phyloP scores from a whole-genome alignment of 805 yeast genomes.

The Candida coleopterorum region DNA sequence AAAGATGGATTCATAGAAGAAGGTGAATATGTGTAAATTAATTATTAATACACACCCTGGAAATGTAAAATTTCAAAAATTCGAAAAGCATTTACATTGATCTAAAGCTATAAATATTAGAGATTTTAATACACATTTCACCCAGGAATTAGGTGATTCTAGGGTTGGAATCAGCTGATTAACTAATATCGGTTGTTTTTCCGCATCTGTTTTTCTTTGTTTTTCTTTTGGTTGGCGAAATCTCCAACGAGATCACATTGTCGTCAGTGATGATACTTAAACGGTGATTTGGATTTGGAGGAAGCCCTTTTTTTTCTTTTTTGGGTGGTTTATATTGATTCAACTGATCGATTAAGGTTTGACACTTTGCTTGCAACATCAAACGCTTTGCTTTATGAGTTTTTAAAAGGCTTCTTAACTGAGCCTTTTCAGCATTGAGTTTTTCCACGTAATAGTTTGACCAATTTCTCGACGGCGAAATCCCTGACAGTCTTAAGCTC shows the following conservation, averaged over 20 bases:
- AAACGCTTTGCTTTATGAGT: background rate
- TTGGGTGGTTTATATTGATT: too few relatives aligned
- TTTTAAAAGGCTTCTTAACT: background rate
- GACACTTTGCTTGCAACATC: background rate
- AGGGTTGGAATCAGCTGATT: background rate
- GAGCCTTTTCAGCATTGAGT: background rate
- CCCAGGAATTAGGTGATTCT: background rate
- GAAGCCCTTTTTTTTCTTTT: background rate
- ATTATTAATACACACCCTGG: too few relatives aligned
- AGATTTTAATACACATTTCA: background rate
- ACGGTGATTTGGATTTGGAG: too few relatives aligned
- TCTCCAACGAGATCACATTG: background rate
- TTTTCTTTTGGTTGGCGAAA: background rate
- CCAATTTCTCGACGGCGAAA: background rate
- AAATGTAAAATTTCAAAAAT: background rate
- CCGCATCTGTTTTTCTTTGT: background rate
- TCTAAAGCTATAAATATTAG: background rate
- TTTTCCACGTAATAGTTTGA: background rate
- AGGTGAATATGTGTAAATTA: background rate
- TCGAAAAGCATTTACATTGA: too few relatives aligned
- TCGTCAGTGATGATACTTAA: too few relatives aligned
- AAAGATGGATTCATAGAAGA: slow-evolving; percentile 3
- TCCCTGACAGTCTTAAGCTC: background rate
- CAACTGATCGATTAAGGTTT: background rate
- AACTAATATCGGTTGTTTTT: background rate